These are phyloP conservation scores for Penicillium longicatenatum DNA, from an alignment of 495 filamentous ascomycete genomes.

Conservation along the genomic window DNA sequence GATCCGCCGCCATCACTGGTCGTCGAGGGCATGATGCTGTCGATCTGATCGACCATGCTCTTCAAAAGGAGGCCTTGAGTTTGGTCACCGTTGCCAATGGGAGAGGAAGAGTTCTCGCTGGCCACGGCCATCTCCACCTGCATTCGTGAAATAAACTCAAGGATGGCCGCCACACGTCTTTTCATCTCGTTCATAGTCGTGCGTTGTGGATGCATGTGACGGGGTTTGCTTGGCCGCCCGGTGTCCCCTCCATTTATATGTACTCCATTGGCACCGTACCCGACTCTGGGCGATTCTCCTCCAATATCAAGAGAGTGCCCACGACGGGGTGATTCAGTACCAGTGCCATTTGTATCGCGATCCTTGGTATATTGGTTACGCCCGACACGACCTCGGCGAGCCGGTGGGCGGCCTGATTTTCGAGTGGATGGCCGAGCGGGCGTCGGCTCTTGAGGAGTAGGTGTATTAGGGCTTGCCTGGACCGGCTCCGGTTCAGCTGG, in stretches of 20 bases:
- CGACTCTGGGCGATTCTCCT: constrained; percentile 42
- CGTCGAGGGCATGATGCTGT: constrained; percentile 27
- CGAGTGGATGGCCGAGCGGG: constrained; percentile 53
- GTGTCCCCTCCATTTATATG: constrained; percentile 47
- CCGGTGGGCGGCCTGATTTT: constrained; percentile 68
- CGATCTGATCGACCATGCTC: constrained; percentile 41
- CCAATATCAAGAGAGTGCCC: constrained; percentile 66
- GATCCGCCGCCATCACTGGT: constrained; percentile 34
- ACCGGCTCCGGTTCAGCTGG: constrained; percentile 38
- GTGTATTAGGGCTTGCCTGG: constrained; percentile 56
- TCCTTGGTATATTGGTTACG: constrained; percentile 88
- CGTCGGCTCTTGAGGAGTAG: constrained; percentile 49
- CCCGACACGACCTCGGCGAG: constrained; percentile 67
- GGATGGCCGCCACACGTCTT: constrained; percentile 75
- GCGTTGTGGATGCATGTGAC: constrained; percentile 54
- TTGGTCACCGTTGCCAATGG: constrained; percentile 38
- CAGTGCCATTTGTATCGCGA: constrained; percentile 60
- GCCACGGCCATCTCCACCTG: constrained; percentile 81
- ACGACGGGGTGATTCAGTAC: constrained; percentile 61
- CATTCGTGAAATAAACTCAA: constrained; percentile 87
- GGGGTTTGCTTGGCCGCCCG: constrained; percentile 60
- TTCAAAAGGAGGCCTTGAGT: constrained; percentile 39
- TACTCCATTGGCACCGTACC: constrained; percentile 36
- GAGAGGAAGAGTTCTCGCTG: constrained; percentile 42
- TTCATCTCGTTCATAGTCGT: constrained; percentile 93